Evolutionary conservation across 495 filamentous ascomycete genomes (phyloP), one percentile per base, ranked within the genome.

Genomic region (Podospora anserina): DNA sequence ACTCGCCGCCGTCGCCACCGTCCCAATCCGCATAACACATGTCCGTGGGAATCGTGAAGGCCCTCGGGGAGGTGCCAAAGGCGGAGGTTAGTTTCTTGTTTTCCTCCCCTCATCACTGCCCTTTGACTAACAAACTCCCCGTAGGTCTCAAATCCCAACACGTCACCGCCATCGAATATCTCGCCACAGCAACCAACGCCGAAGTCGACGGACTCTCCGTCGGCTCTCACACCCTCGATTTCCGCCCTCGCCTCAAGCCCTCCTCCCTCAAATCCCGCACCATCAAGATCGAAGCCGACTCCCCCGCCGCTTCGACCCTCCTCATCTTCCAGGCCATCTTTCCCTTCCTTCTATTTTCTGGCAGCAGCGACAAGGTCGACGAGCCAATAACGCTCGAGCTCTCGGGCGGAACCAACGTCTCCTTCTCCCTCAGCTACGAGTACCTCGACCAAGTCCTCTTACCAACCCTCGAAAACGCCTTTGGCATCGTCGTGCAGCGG

Each of bases 281-380:
- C 64, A 78, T 86, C 71, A 75, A 74, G 28, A 81, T 86, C 66
- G 72, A 69, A 11, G 76, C 83, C 23, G 78, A 80, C 23, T 82
- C 78, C 7, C 69, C 69, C 13, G 83, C 81, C 2, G 80, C 82
- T 0, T 87, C 85, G 57, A 84, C 91, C 0, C 80, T 88, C 65
- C 82, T 96, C n/a, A 86, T 94, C 30, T 86, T 95, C 70, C 93
- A 97, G 77, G 90, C 93, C 2, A 78, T 97, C 4, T 86, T 96
- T 55, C 93, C 93, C 0, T 94, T 89, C 76, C 76, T 95, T 3
- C 76, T 96, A 2, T 88, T 89, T 68, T 83, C 87, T 1, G 82
- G 81, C 34, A 80, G 75, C 57, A 80, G 75, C 57, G 78, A 76
- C 4, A 69, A 63, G 32, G 39, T 16, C 39, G 74, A 72, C 16